Base-by-base conservation (phyloP, 2,329 filamentous ascomycete genomes). In the Harringtonia lauricola region DNA sequence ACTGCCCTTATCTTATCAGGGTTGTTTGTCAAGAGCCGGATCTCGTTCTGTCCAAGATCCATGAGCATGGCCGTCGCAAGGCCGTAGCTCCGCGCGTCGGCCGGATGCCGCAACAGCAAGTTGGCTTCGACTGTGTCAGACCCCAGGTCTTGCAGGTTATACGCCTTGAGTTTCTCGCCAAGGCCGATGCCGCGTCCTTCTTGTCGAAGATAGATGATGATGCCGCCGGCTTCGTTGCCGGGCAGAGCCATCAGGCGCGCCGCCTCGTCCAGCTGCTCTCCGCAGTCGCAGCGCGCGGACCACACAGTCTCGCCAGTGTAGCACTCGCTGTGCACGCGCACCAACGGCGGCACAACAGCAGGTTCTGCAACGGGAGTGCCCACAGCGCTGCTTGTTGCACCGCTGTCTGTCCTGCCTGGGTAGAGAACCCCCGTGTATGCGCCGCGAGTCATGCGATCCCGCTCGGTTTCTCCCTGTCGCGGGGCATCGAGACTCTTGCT, bases 91-190 rank as follows among this genome's bases (percentile, higher is more conserved):
- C 92, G 72, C 19, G 92, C 92, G 61, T 98, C 92, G 2, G 92
- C 92, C 0, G 92, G 92, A 62, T 98, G 92, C 36, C 92, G 72
- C 35, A 98, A 69, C 21, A 96, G 62, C 37, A 98, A 65, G 56
- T 98, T 98, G 2, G 92, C 92, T 64, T 98, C 88, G 30, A 96
- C 94, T 0, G 92, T 98, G 63, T 98, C 92, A n/a, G 85, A 89
- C 0, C 92, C 92, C 22, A 98, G 69, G 64, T 98, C 92, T 61
- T 98, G 92, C 36, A 98, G 70, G 57, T 98, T 98, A 64, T 98
- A 98, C 5, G 92, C 92, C 65, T 98, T 96, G 33, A 98, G 72
- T 64, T 98, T 98, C 66, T 95, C 89, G 3, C 86, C 83, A 0
- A 98, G 72, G 0, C 92, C 92, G 51, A 98, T 98, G 2, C 92